Conservation (phyloP, 2,329 filamentous ascomycete species). For the Fusarium euwallaceae region DNA sequence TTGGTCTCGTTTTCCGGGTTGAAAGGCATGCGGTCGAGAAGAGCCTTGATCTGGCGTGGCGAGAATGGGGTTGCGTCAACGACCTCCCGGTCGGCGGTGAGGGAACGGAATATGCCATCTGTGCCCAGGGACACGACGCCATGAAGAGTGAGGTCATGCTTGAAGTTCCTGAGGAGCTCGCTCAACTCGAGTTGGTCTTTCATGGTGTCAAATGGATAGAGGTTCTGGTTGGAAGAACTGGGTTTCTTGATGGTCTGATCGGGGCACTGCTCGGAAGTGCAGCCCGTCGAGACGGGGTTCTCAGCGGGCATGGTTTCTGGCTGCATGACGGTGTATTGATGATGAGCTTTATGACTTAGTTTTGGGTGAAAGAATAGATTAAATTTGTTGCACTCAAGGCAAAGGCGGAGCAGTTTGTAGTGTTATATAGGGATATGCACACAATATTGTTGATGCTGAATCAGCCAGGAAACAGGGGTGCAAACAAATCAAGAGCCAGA, state of each 20-base stretch:
- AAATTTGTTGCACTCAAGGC: not conserved
- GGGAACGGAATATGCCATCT: conserved; percentile 8
- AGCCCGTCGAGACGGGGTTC: no score
- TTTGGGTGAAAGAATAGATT: not conserved
- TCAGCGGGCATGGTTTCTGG: not conserved
- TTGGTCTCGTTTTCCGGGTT: not conserved
- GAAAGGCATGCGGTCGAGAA: conserved; percentile 6
- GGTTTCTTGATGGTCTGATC: not conserved
- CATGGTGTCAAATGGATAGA: not conserved
- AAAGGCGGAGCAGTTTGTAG: not conserved
- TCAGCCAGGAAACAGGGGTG: not conserved
- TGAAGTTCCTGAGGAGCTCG: not conserved
- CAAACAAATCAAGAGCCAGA: not conserved
- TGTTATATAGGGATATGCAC: not conserved
- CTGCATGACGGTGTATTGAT: not conserved
- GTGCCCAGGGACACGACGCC: not conserved
- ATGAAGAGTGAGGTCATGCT: not conserved
- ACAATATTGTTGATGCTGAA: not conserved
- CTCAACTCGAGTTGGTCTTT: not conserved
- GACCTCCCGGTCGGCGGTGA: conserved; percentile 3
- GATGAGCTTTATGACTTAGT: not conserved
- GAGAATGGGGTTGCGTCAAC: not conserved
- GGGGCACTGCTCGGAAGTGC: not conserved
- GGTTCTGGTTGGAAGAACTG: not conserved
- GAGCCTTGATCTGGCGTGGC: conserved; percentile 4